A percentile compares a stretch with the other conserved stretches of the same genome.
These are phyloP conservation scores for Coleophoma eucalyptorum DNA, from an alignment of 2,329 filamentous ascomycete genomes.

Conservation along the genomic window DNA sequence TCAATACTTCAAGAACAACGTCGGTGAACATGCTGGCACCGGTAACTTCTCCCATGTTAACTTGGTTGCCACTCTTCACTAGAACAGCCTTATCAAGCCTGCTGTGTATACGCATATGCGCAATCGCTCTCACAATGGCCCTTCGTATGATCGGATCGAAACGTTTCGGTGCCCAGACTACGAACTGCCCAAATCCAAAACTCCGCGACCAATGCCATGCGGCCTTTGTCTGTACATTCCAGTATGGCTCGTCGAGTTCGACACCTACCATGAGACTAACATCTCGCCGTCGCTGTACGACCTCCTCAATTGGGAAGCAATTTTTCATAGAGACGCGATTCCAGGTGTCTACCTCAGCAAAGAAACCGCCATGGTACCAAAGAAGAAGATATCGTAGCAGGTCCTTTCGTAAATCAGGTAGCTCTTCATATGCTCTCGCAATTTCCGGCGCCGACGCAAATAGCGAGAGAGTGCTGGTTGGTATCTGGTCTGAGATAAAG, in stretches of 20 bases:
- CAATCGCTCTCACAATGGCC: conserved; percentile 17
- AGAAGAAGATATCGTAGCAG: conserved; percentile 14
- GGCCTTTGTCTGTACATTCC: conserved; percentile 5
- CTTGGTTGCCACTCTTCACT: background rate
- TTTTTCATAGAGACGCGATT: conserved; percentile 8
- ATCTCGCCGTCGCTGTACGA: conserved; percentile 3
- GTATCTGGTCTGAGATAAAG: conserved; percentile 1
- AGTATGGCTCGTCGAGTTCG: conserved; percentile 18
- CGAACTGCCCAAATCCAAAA: conserved; percentile 12
- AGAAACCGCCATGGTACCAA: conserved; percentile 19
- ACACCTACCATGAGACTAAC: conserved; percentile 19
- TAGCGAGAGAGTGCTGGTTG: conserved; percentile 4
- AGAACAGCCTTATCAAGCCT: conserved; percentile 1
- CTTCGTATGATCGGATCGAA: conserved; percentile 18
- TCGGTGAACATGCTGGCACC: conserved; percentile 19
- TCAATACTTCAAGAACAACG: conserved; percentile 13
- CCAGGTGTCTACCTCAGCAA: conserved; percentile 16
- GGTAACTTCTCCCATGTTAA: conserved; percentile 9
- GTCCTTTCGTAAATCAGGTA: conserved; percentile 9
- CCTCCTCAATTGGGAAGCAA: conserved; percentile 8
- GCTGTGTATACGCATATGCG: conserved; percentile 9
- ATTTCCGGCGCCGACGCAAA: conserved; percentile 12
- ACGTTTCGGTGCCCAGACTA: conserved; percentile 15
- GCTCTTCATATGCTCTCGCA: background rate
- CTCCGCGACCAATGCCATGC: conserved; percentile 13